Percentiles rank a stretch among this genome's conserved stretches.
Conservation (phyloP, 129 eudicot species). For the Saposhnikovia divaricata region DNA sequence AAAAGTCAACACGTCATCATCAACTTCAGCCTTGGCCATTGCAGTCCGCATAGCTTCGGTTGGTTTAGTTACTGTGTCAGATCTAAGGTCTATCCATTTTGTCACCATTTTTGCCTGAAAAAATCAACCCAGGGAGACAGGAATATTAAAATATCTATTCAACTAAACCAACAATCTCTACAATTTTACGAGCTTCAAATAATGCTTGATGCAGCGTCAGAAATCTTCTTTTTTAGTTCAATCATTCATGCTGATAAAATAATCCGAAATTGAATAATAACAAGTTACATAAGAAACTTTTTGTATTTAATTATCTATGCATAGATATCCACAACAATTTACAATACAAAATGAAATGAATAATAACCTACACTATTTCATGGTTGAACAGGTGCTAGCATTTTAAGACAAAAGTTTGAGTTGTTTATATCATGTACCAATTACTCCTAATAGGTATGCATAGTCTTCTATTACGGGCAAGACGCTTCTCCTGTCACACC, state of each 20-base stretch:
- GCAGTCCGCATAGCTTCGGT: conserved; percentile 84
- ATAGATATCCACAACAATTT: not conserved
- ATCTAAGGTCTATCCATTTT: conserved; percentile 72
- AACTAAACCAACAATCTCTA: not conserved
- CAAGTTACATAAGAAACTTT: not conserved
- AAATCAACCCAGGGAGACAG: not conserved
- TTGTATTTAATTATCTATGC: not conserved
- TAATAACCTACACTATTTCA: not conserved
- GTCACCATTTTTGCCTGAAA: conserved; percentile 57
- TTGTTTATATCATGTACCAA: not conserved
- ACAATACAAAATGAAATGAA: not conserved
- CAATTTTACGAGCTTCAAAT: not conserved
- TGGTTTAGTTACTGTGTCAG: conserved; percentile 95
- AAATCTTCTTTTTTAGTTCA: not conserved
- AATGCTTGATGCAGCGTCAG: not conserved
- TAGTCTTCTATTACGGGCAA: not conserved
- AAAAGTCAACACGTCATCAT: conserved; percentile 66
- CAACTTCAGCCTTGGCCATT: conserved; percentile 97
- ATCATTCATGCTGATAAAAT: not conserved
- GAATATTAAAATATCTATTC: not conserved
- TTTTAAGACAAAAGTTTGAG: not conserved
- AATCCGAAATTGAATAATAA: not conserved
- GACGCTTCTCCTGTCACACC: not conserved
- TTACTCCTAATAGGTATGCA: not conserved
- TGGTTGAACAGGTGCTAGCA: not conserved